These are phyloP conservation scores for Pezicula radicicola DNA, from an alignment of 2,329 filamentous ascomycete species.

Conservation along the genomic window DNA sequence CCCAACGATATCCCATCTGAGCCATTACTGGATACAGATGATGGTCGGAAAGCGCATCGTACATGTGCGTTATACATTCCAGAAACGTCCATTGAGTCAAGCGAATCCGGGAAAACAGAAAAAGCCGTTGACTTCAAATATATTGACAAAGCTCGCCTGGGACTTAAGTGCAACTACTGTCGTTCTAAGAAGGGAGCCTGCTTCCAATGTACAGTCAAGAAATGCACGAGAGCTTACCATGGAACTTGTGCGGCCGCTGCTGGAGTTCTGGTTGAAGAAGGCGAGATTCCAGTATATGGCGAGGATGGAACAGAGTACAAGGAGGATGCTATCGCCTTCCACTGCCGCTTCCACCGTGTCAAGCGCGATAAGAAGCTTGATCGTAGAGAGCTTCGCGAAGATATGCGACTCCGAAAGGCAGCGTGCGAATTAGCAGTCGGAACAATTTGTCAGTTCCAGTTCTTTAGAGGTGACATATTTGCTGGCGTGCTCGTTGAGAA, in stretches of 20 bases:
- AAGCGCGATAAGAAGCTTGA: constrained; percentile 79
- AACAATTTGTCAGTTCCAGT: constrained; percentile 84
- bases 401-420: constrained; percentile 64
- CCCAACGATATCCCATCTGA: constrained; percentile 84
- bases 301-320: constrained; percentile 92
- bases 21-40: constrained; percentile 81
- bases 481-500: constrained; percentile 88
- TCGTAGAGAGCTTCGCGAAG: constrained; percentile 65
- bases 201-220: constrained; percentile 94
- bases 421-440: constrained; percentile 67
- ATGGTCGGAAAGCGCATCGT: constrained; percentile 82
- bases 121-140: constrained; percentile 74
- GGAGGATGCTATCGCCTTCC: constrained; percentile 87
- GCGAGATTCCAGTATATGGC: constrained; percentile 79
- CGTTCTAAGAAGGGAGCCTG: constrained; percentile 93
- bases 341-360: constrained; percentile 88
- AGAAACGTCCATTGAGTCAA: constrained; percentile 79
- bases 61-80: constrained; percentile 89
- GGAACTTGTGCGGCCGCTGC: constrained; percentile 91
- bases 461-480: constrained; percentile 81
- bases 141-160: constrained; percentile 82
- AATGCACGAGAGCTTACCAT: constrained; percentile 90
- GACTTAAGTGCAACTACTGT: constrained; percentile 93
- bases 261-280: constrained; percentile 87
- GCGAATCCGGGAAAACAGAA: constrained; percentile 53